A percentile compares a stretch with the other conserved stretches of the same genome.
phyloP scores from a whole-genome alignment of 148 eudicot species.

The Nepenthes gracilis region DNA sequence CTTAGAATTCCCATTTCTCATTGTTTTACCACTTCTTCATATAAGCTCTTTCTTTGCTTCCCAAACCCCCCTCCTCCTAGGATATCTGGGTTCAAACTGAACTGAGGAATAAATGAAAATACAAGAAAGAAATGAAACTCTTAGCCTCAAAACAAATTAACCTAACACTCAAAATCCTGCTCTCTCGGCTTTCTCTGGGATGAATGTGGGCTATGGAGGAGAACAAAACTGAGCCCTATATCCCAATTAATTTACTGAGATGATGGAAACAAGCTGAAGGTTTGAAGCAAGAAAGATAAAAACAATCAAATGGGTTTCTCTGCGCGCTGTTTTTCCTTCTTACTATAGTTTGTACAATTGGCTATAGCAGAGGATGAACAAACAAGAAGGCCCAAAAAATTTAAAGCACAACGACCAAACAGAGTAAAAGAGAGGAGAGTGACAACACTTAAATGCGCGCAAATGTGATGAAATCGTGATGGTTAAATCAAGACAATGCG shows the following conservation, averaged over 20 bases:
- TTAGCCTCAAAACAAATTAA: not conserved
- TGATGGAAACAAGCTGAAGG: too few relatives aligned
- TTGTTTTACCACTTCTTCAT: conserved; percentile 67
- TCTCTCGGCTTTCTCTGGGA: not conserved
- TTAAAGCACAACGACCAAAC: conserved; percentile 7
- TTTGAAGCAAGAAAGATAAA: not conserved
- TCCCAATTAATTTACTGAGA: too few relatives aligned
- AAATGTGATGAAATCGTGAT: conserved; percentile 14
- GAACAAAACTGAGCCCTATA: not conserved
- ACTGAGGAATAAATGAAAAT: not conserved
- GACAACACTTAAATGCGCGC: conserved; percentile 14
- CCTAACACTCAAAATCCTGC: not conserved
- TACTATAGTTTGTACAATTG: not conserved
- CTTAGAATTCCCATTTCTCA: conserved; percentile 73
- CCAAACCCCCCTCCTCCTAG: conserved; percentile 4
- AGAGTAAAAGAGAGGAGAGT: not conserved
- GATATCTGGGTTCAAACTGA: not conserved
- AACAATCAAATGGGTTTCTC: not conserved
- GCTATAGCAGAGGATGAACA: conserved; percentile 8
- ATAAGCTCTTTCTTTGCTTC: conserved; percentile 18
- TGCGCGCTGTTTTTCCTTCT: not conserved
- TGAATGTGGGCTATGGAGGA: conserved; percentile 2
- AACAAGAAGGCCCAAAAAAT: conserved; percentile 5
- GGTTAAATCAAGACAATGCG: conserved; percentile 38
- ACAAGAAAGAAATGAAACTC: not conserved